Conservation (phyloP, 257 asterid genomes). For the Catharanthus roseus region DNA sequence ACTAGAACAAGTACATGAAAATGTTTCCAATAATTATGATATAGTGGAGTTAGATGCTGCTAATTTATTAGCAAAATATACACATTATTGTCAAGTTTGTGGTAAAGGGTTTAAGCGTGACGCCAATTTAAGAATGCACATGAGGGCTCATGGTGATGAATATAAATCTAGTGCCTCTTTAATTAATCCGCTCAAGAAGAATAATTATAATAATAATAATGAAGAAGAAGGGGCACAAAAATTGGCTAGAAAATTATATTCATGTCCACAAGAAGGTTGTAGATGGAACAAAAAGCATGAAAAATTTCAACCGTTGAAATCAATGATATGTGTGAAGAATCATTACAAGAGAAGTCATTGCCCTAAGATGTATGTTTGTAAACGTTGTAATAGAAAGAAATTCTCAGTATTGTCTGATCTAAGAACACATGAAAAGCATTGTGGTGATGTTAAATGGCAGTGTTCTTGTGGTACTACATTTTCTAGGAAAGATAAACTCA, state of each 20-base stretch:
- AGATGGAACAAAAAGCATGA: conserved; percentile 64
- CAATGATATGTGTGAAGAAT: conserved; percentile 78
- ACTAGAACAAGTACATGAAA: no score
- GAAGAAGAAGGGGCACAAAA: neutral
- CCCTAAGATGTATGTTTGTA: conserved; percentile 78
- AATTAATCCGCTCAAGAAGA: conserved; percentile 48
- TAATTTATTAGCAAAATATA: conserved; percentile 71
- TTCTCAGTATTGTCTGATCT: conserved; percentile 75
- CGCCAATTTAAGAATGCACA: conserved; percentile 82
- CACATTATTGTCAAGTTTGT: conserved; percentile 69
- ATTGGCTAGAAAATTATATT: conserved; percentile 42
- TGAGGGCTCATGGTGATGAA: conserved; percentile 88
- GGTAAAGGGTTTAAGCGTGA: conserved; percentile 86
- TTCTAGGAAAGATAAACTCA: conserved; percentile 76
- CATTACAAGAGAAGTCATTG: conserved; percentile 83
- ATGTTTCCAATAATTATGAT: conserved; percentile 29
- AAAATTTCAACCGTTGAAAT: conserved; percentile 66
- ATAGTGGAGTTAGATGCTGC: conserved; percentile 61
- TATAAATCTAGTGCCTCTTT: conserved; percentile 68
- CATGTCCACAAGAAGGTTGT: conserved; percentile 85
- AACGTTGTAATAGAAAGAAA: conserved; percentile 51
- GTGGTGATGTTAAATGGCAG: conserved; percentile 69
- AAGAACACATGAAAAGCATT: conserved; percentile 79
- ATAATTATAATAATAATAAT: neutral
- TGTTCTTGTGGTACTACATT: conserved; percentile 79